Conservation (phyloP, 192 early-diverging fungal species). For the Podila clonocystis region DNA sequence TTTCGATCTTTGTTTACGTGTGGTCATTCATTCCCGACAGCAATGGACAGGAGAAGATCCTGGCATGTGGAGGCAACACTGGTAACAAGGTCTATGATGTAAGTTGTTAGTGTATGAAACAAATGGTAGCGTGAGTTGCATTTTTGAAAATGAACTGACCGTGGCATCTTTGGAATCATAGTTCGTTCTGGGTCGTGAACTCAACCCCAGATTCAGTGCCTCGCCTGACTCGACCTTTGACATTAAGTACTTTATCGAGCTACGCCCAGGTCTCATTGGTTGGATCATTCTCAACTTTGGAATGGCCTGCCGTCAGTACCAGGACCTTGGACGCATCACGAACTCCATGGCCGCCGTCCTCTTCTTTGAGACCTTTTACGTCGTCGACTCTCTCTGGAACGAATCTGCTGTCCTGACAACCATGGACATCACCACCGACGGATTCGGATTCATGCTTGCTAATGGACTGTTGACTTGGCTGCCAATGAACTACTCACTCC, state of each 20-base stretch:
- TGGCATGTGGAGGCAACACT: constrained; percentile 92
- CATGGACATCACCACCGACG: constrained; percentile 98
- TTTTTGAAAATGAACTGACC: too few relatives aligned
- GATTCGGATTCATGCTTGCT: constrained; percentile 92
- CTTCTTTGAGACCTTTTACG: constrained; percentile 84
- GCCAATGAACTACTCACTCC: constrained; percentile 88
- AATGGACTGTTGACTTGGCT: constrained; percentile 91
- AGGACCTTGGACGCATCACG: constrained; percentile 69
- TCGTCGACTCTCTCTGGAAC: constrained; percentile 85
- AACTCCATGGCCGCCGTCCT: constrained; percentile 83
- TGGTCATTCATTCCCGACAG: constrained; percentile 71
- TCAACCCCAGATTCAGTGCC: constrained; percentile 87
- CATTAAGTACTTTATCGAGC: constrained; percentile 94
- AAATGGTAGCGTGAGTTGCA: too few relatives aligned
- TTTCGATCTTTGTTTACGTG: constrained; percentile 79
- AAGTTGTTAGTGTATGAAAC: constrained; percentile 9
- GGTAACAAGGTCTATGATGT: constrained; percentile 89
- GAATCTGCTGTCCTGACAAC: constrained; percentile 91
- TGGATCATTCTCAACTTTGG: constrained; percentile 87
- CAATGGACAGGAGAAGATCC: constrained; percentile 56
- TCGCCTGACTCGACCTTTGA: constrained; percentile 68
- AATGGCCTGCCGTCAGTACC: constrained; percentile 82
- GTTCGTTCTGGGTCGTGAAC: constrained; percentile 95
- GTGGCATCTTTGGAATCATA: constrained; percentile 12
- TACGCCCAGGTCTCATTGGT: constrained; percentile 92